Percentiles rank a stretch among this genome's conserved stretches.
These are phyloP conservation scores for Volutella citrinella DNA, from an alignment of 2,329 filamentous ascomycete species.

Conservation along the genomic window DNA sequence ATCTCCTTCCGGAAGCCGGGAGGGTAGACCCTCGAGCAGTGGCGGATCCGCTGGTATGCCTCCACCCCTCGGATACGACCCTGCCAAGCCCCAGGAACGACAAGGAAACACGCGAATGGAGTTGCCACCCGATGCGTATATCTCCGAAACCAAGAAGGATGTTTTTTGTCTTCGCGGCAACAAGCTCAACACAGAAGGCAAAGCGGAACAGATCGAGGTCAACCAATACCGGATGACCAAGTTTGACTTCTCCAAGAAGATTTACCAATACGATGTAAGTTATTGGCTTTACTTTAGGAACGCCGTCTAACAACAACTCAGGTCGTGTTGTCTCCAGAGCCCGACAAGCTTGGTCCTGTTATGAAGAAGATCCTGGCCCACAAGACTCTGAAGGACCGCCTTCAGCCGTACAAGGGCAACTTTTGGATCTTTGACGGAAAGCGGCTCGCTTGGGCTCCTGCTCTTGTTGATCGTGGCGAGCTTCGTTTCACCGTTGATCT, in stretches of 20 bases:
- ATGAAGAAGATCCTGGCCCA: conserved; percentile 77
- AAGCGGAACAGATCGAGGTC: conserved; percentile 52
- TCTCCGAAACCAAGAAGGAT: conserved; percentile 31
- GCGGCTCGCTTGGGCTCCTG: conserved; percentile 73
- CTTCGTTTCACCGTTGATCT: conserved; percentile 65
- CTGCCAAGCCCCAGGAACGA: conserved; percentile 33
- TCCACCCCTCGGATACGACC: conserved; percentile 47
- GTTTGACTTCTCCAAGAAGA: conserved; percentile 54
- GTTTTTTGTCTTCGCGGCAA: conserved; percentile 32
- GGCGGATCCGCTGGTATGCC: too few species aligned
- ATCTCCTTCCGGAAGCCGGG: conserved; percentile 18
- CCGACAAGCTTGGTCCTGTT: conserved; percentile 59
- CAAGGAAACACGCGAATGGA: conserved; percentile 51
- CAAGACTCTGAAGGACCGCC: conserved; percentile 50
- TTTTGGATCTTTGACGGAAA: conserved; percentile 77
- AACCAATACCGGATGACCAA: conserved; percentile 72
- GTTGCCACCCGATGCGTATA: conserved; percentile 56
- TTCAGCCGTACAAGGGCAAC: conserved; percentile 44
- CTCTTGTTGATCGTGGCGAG: conserved; percentile 43
- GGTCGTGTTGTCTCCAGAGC: conserved; percentile 63
- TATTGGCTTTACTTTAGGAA: too few species aligned
- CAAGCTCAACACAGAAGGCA: conserved; percentile 56
- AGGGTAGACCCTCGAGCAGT: too few species aligned
- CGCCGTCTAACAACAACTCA: too few species aligned
- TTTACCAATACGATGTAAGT: conserved; percentile 86